Conservation (phyloP, 2,329 filamentous ascomycete genomes). For the Stachybotrys echinatus region DNA sequence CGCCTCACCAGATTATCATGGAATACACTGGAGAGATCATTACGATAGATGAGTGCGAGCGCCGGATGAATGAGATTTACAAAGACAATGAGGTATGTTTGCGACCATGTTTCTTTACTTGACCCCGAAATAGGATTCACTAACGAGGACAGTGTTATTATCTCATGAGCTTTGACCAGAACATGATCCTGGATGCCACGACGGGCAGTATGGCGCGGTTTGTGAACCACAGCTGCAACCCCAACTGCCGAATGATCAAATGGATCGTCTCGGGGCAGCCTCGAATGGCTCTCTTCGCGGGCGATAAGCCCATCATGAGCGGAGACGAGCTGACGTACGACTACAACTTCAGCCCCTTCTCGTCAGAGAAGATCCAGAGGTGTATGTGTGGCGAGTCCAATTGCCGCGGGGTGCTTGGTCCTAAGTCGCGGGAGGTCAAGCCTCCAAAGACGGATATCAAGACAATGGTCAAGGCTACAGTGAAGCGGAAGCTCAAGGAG, state of each 20-base stretch:
- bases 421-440: conserved; percentile 54
- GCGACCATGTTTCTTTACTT: conserved; percentile 7
- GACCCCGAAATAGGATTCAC: conserved; percentile 1
- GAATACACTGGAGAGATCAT: conserved; percentile 98
- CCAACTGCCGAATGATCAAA: conserved; percentile 97
- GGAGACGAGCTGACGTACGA: conserved; percentile 97
- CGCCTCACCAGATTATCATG: conserved; percentile 91
- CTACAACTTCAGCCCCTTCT: conserved; percentile 68
- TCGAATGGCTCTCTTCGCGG: conserved; percentile 94
- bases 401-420: conserved; percentile 60
- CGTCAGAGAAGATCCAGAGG: conserved; percentile 62
- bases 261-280: conserved; percentile 93
- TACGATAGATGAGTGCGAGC: conserved; percentile 87
- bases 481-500: conserved; percentile 51
- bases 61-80: conserved; percentile 88
- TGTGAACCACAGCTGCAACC: conserved; percentile 95
- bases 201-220: conserved; percentile 95
- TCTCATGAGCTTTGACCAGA: conserved; percentile 96
- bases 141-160: conserved; percentile 77
- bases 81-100: conserved; percentile 78
- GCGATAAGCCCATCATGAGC: conserved; percentile 82
- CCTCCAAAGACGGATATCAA: conserved; percentile 38
- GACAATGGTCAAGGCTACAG: conserved; percentile 29
- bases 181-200: conserved; percentile 97
- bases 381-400: conserved; percentile 60